phyloP scores from a whole-genome alignment of 179 eudicot species.

The Silene coronaria region DNA sequence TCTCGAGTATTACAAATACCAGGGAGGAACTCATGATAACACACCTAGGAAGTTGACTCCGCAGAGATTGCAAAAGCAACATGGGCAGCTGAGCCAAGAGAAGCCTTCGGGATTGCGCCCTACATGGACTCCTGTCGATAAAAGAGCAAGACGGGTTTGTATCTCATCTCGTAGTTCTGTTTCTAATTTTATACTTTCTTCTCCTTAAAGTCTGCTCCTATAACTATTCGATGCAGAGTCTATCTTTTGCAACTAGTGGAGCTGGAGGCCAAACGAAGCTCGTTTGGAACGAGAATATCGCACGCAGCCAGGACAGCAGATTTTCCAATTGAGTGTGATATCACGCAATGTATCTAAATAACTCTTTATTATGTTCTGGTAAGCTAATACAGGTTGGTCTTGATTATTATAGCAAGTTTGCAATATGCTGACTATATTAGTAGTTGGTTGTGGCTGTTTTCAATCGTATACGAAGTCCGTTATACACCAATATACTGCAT shows the following conservation, averaged over 20 bases:
- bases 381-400: constrained; percentile 21
- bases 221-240: constrained; percentile 58
- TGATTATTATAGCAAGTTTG: not conserved
- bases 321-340: constrained; percentile 13
- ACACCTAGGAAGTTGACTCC: constrained; percentile 41
- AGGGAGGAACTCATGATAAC: constrained; percentile 37
- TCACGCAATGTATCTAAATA: constrained; percentile 12
- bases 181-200: not conserved
- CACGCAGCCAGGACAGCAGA: constrained; percentile 24
- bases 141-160: constrained; percentile 77
- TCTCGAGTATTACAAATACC: constrained; percentile 70
- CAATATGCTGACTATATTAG: not conserved
- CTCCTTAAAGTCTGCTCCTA: constrained; percentile 6
- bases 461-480: not conserved
- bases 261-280: constrained; percentile 76
- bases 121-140: constrained; percentile 73
- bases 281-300: constrained; percentile 55
- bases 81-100: constrained; percentile 38
- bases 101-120: constrained; percentile 32
- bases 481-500: not conserved
- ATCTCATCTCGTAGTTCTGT: constrained; percentile 13
- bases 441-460: constrained; percentile 1
- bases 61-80: constrained; percentile 45
- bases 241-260: constrained; percentile 68
- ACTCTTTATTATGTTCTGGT: constrained; percentile 8